These are phyloP conservation scores for Penicillium janthinellum DNA, from an alignment of 2,329 filamentous ascomycete genomes.

Conservation along the genomic window DNA sequence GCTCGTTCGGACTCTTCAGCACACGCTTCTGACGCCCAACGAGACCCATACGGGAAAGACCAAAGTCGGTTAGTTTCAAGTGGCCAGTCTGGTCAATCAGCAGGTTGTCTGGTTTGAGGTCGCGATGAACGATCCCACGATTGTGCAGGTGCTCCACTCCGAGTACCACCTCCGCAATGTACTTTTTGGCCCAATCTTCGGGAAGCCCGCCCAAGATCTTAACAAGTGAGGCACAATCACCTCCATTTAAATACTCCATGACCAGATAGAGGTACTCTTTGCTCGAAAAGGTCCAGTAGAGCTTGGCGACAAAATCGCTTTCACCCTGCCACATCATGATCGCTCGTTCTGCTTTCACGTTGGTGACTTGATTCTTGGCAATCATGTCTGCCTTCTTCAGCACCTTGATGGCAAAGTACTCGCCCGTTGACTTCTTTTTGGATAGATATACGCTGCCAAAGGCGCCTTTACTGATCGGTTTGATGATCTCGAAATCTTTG, in stretches of 20 bases:
- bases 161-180: slow-evolving; percentile 93
- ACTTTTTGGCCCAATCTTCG: slow-evolving; percentile 98
- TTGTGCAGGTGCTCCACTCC: slow-evolving; percentile 95
- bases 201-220: slow-evolving; percentile 89
- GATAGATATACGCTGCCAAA: slow-evolving; percentile 97
- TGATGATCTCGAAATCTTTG: slow-evolving; percentile 99
- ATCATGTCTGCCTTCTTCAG: slow-evolving; percentile 99
- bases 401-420: slow-evolving; percentile 98
- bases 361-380: slow-evolving; percentile 98
- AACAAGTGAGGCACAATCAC: slow-evolving; percentile 93
- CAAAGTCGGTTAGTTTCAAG: slow-evolving; percentile 96
- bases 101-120: slow-evolving; percentile 95
- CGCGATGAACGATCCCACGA: slow-evolving; percentile 92
- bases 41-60: slow-evolving; percentile 93
- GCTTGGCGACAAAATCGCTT: slow-evolving; percentile 97
- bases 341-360: slow-evolving; percentile 95
- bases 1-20: slow-evolving; percentile 74
- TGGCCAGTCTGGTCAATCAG: slow-evolving; percentile 97
- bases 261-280: slow-evolving; percentile 98
- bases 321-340: slow-evolving; percentile 99
- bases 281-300: slow-evolving; percentile 99
- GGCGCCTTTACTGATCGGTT: slow-evolving; percentile 97
- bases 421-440: slow-evolving; percentile 97
- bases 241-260: slow-evolving; percentile 98
- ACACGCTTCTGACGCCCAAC: slow-evolving; percentile 95